phyloP scores from a whole-genome alignment of 192 early-diverging fungal species.

The Dissophora ornata region DNA sequence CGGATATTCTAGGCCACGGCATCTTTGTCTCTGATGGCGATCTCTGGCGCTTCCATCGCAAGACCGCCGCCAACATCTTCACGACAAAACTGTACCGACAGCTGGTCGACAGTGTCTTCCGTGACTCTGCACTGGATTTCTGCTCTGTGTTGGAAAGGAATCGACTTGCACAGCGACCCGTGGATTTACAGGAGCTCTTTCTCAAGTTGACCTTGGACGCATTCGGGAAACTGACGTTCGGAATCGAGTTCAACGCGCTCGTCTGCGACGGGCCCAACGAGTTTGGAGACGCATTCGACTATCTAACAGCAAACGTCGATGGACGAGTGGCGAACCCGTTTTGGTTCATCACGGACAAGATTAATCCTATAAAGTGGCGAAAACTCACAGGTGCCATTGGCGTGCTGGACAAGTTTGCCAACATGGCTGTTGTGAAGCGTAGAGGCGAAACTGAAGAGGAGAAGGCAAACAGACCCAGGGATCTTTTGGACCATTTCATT shows the following conservation, averaged over 20 bases:
- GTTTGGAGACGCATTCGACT: conserved; percentile 65
- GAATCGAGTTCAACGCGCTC: conserved; percentile 33
- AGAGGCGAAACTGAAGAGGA: conserved; percentile 19
- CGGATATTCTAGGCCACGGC: conserved; percentile 63
- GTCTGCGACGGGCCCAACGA: conserved; percentile 22
- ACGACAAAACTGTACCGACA: conserved; percentile 45
- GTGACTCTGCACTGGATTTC: conserved; percentile 15
- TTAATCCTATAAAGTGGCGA: conserved; percentile 15
- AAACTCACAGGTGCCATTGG: conserved; percentile 11
- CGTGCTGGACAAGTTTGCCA: conserved; percentile 39
- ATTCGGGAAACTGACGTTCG: conserved; percentile 52
- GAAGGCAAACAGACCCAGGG: conserved; percentile 14
- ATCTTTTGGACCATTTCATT: conserved; percentile 61
- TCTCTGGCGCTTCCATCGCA: conserved; percentile 62
- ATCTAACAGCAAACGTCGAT: conserved; percentile 45
- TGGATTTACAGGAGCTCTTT: conserved; percentile 61
- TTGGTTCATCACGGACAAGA: conserved; percentile 50
- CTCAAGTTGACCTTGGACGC: conserved; percentile 56
- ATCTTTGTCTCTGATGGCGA: conserved; percentile 71
- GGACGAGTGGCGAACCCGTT: conserved; percentile 36
- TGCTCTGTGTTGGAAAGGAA: conserved; percentile 18
- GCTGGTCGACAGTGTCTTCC: conserved; percentile 31
- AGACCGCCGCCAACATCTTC: conserved; percentile 54
- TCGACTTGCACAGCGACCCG: background rate
- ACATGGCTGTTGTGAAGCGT: conserved; percentile 33